A percentile compares a stretch with the other conserved stretches of the same genome.
Conservation (phyloP, 768 basidiomycete species). For the Russula ochroleuca region DNA sequence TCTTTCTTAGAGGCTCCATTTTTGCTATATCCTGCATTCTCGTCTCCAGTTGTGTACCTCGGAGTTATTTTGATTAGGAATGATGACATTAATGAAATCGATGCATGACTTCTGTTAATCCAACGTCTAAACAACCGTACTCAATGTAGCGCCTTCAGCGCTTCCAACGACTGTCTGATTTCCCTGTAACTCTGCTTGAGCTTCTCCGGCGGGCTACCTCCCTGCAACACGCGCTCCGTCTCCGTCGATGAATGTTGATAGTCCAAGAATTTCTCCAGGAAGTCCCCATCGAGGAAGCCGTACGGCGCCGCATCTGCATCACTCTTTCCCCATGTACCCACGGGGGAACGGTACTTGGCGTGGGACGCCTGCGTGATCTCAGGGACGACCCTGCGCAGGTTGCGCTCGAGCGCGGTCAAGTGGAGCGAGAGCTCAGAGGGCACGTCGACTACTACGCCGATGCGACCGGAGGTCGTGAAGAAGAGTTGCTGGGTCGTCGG, state of each 20-base stretch:
- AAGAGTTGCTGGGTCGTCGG: constrained; percentile 62
- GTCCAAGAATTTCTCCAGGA: constrained; percentile 63
- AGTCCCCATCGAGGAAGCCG: constrained; percentile 88
- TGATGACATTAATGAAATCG: background rate
- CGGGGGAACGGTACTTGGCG: constrained; percentile 66
- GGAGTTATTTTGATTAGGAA: background rate
- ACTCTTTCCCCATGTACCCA: constrained; percentile 49
- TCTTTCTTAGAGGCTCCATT: background rate
- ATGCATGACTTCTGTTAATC: background rate
- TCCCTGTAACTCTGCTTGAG: constrained; percentile 45
- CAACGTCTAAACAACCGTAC: background rate
- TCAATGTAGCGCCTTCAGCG: constrained; percentile 42
- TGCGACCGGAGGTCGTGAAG: constrained; percentile 73
- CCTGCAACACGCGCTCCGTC: constrained; percentile 52
- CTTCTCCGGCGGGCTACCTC: constrained; percentile 55
- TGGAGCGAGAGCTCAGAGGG: constrained; percentile 49
- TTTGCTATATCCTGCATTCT: constrained; percentile 3
- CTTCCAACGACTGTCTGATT: constrained; percentile 40
- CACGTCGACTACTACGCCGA: constrained; percentile 67
- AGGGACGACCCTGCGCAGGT: constrained; percentile 53
- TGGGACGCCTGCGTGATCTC: constrained; percentile 57
- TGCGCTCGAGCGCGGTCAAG: constrained; percentile 70
- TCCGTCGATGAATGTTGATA: constrained; percentile 39
- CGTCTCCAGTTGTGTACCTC: background rate
- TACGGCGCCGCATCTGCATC: constrained; percentile 54